Conservation (phyloP, 352 stramenopile species). For the Phytophthora tentaculata region DNA sequence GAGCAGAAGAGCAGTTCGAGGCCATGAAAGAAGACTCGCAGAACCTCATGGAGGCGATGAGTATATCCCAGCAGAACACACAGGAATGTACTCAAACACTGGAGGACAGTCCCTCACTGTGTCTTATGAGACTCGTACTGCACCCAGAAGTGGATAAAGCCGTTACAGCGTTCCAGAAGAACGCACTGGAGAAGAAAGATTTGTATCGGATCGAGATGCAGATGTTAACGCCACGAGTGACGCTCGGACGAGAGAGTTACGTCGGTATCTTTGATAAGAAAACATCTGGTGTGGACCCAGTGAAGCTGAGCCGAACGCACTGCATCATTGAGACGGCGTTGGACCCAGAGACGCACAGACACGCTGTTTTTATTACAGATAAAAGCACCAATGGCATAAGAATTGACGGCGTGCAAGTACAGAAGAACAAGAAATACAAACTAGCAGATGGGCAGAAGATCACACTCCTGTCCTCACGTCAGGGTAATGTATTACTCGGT, state of each 20-base stretch:
- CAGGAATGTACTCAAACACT: constrained; percentile 77
- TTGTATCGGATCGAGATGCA: constrained; percentile 74
- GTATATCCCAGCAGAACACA: constrained; percentile 79
- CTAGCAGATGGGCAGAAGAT: constrained; percentile 73
- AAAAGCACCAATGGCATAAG: constrained; percentile 77
- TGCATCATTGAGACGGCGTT: constrained; percentile 63
- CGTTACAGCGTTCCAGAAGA: constrained; percentile 65
- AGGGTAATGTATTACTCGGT: constrained; percentile 65
- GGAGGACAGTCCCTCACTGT: constrained; percentile 64
- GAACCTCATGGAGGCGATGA: constrained; percentile 68
- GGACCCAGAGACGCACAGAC: constrained; percentile 46
- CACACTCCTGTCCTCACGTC: constrained; percentile 68
- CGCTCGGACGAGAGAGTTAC: constrained; percentile 64
- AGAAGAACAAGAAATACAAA: constrained; percentile 56
- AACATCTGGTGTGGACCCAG: constrained; percentile 58
- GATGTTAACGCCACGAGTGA: constrained; percentile 50
- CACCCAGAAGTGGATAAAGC: constrained; percentile 70
- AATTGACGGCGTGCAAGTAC: constrained; percentile 61
- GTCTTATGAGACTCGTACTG: constrained; percentile 65
- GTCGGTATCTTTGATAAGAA: constrained; percentile 62
- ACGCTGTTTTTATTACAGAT: constrained; percentile 70
- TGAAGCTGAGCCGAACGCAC: constrained; percentile 70
- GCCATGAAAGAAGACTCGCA: constrained; percentile 57
- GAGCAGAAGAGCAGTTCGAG: constrained; percentile 39
- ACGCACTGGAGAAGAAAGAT: constrained; percentile 49